phyloP scores from a whole-genome alignment of 1,139 yeast species.

The Geotrichum cucujoidarum region DNA sequence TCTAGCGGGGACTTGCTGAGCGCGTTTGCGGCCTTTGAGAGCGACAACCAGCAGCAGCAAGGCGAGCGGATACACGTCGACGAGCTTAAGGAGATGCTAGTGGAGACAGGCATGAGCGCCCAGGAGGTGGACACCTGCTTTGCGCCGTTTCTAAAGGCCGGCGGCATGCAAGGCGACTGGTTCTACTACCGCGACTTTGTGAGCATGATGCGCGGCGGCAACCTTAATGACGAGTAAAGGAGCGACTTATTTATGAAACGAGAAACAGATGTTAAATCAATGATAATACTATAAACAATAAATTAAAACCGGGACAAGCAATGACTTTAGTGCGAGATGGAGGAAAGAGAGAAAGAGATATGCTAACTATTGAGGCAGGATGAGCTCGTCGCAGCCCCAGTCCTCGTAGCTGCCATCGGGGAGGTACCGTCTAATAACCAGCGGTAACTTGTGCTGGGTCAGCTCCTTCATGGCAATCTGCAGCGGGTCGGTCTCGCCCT shows the following conservation, averaged over 20 bases:
- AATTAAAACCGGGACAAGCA: neutral
- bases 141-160: conserved; percentile 48
- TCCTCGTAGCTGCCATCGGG: conserved; percentile 98
- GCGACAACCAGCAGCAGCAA: conserved; percentile 26
- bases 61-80: conserved; percentile 45
- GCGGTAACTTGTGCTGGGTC: conserved; percentile 89
- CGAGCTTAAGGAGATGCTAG: conserved; percentile 45
- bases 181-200: conserved; percentile 52
- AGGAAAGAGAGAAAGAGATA: too few relatives aligned
- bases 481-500: conserved; percentile 98
- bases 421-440: conserved; percentile 89
- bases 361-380: conserved; percentile 61
- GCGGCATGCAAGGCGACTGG: conserved; percentile 55
- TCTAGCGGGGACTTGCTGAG: conserved; percentile 54
- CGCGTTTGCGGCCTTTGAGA: conserved; percentile 60
- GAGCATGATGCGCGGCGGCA: conserved; percentile 6
- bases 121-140: conserved; percentile 50
- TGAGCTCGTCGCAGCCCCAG: conserved; percentile 98
- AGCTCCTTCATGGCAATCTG: conserved; percentile 97
- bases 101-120: conserved; percentile 50
- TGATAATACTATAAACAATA: neutral
- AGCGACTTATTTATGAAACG: neutral
- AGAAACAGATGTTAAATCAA: neutral
- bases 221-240: neutral
- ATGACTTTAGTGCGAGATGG: neutral